Base-by-base conservation (phyloP, 495 filamentous ascomycete genomes). In the Pseudomonodictys pantanalensis region DNA sequence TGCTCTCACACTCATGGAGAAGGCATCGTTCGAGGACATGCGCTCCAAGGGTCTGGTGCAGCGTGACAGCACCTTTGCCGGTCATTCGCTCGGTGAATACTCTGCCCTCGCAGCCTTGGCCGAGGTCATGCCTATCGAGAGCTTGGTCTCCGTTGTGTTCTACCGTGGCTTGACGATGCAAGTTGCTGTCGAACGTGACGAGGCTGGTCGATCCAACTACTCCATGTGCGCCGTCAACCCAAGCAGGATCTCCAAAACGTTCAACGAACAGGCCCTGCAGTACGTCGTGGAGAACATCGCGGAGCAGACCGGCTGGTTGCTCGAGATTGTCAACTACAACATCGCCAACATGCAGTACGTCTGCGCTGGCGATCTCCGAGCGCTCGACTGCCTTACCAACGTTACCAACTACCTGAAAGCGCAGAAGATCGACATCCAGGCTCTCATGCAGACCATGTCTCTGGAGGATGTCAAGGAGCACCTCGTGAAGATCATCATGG, bases 151-250 rank as follows among this genome's bases (percentile, higher is more conserved):
- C 0, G 93, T 99, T 23, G 93, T 97, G 54, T 99, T 99, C 80
- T 99, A 99, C 78, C 89, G 93, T 69, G 93, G 93, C 69, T 79
- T 99, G 62, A 99, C 93, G 17, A 99, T 99, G 93, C 93, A 99
- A 74, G 95, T 99, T 46, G 93, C 93, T 35, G 93, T 99, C 65
- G 95, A 97, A 74, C 91, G 93, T 71, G 93, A 99, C 73, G 91
- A 84, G 53, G 76, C 83, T 56, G 93, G 93, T 50, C 88, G 93
- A 41, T 95, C 90, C 49, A 97, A 96, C 77, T 99, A 99, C 78
- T 88, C 87, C 47, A 99, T 99, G 93, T 95, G 91, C 71, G 93
- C 93, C 52, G 92, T 97, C 76, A 99, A 99, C 75, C 93, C 93
- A 38, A 93, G 90, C 77, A 84, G 93, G 62, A 93, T 99, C 73